phyloP scores from a whole-genome alignment of 306 rosid species.

The Astragalus membranaceus region DNA sequence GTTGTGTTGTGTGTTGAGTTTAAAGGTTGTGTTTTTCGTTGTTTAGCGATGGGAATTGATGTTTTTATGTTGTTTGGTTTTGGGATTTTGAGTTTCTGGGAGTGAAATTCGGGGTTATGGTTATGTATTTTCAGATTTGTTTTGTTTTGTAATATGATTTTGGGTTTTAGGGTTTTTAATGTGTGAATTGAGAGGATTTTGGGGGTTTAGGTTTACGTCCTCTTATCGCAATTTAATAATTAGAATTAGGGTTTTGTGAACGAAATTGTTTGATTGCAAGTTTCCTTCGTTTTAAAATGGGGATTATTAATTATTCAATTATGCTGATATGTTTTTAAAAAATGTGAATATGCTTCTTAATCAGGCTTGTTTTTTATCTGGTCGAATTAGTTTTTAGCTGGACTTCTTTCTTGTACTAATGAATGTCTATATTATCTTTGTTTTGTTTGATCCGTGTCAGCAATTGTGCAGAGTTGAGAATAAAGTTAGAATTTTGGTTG shows the following conservation, averaged over 20 bases:
- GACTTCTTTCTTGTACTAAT: slow-evolving; percentile 13
- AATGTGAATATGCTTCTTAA: not conserved
- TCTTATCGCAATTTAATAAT: not conserved
- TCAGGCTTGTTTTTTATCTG: not conserved
- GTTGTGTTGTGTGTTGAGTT: slow-evolving; percentile 4
- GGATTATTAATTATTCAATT: slow-evolving; percentile 3
- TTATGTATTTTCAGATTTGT: not conserved
- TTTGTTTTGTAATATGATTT: not conserved
- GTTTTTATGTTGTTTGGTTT: not conserved
- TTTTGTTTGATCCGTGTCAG: slow-evolving; percentile 33
- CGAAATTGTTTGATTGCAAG: not conserved
- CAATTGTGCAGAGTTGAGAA: slow-evolving; percentile 27
- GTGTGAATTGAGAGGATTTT: not conserved
- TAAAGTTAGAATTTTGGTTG: slow-evolving; percentile 19
- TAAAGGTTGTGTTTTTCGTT: slow-evolving; percentile 1
- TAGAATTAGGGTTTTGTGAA: slow-evolving; percentile 39
- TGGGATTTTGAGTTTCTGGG: slow-evolving; percentile 11
- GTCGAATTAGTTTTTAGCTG: slow-evolving; percentile 12
- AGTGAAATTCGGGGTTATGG: slow-evolving; percentile 7
- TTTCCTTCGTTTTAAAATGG: not conserved
- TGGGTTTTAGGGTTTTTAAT: not conserved
- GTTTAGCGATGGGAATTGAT: not conserved
- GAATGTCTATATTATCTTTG: slow-evolving; percentile 25
- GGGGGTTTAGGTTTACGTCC: not conserved
- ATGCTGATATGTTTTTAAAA: not conserved